Evolutionary conservation across 2,329 filamentous ascomycete species (phyloP), one percentile per base, ranked within the genome.

Genomic region (Neonectria magnoliae): DNA sequence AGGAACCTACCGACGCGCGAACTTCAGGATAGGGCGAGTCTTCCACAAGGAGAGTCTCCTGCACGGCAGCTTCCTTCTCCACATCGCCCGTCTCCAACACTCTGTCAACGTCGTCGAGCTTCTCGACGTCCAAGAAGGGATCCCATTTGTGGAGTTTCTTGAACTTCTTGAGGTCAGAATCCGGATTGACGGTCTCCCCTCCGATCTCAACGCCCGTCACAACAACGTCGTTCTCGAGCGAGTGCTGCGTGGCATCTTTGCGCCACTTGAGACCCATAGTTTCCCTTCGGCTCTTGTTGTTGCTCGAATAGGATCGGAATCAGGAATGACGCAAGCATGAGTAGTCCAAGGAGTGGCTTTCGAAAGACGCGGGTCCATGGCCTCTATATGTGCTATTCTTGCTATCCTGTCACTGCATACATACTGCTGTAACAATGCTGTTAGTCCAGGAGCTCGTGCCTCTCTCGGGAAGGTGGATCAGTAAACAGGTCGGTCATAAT

Each of bases 1-100:
- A 9, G 25, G 4, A n/a, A 45, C 56, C 4, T 44, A 59, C 56
- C 22, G 56, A 59, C 10, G 57, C 25, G 47, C 81, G 68, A 75
- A 89, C 87, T 79, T 91, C 88, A 41, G 87, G 87, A 72, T 91
- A 91, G 1, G 89, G 89, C 47, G 88, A 90, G 75, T 91, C 88
- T 60, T 91, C 88, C 73, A 89, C 83, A 71, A 89, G 81, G 60
- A 86, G 77, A 42, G 86, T 85, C 68, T 85, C 83, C 70, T 88
- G 85, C 67, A 90, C 83, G 61, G 84, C 83, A 50, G 85, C 77
- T 57, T 85, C 86, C 75, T 86, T 85, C 70, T 85, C 85, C 66
- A 83, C 80, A 75, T 88, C 85, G 59, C 83, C 81, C 1, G 82
- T 83, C 50, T 82, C 78, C 45, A 89, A 80, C 25, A 84, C 87